Evolutionary conservation across 2,329 filamentous ascomycete species (phyloP), one percentile per base, ranked within the genome.

Genomic region (Colletotrichum gigasporum): DNA sequence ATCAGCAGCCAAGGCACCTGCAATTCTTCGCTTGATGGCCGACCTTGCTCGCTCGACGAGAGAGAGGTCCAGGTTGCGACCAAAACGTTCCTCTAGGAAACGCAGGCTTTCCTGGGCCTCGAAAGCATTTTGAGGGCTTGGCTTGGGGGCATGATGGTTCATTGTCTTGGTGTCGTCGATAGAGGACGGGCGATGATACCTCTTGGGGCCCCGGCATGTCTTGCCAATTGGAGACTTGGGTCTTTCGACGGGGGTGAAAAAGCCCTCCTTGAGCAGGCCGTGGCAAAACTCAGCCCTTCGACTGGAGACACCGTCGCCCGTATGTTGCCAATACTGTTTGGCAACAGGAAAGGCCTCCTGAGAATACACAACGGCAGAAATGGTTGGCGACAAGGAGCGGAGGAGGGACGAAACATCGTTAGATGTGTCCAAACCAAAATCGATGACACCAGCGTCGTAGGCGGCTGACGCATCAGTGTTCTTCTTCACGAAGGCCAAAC

Each of bases 311-410:
- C 96, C 96, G 66, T 97, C 94, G 18, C 96, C 96, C 1, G 92
- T 91, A 76, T 99, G 96, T 76, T 98, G 96, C 96, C 96, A 99
- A 72, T 97, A 97, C 71, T 94, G 87, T 76, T 97, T 98, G n/a
- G 93, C 92, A 63, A 91, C 77, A 4, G 87, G 79, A 70, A 90
- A 94, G 16, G 88, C 79, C 11, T 89, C 86, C 45, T 85, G 81
- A 0, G 90, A 87, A 70, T 91, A 93, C 41, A 98, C 74, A 3
- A 97, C 89, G 22, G 89, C 89, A 1, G 86, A 91, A 20, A 94
- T 80, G 9, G 84, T 82, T 0, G 90, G 89, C 2, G 80, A 79
- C 26, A 91, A 76, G 35, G 83, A 80, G 45, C 76, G 79, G n/a
- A 90, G 81, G 32, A 83, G 79, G 5, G 83, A 78, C 1, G 86